A percentile compares a stretch with the other conserved stretches of the same genome.
Conservation (phyloP, 306 rosid genomes). For the Argentina anserina region DNA sequence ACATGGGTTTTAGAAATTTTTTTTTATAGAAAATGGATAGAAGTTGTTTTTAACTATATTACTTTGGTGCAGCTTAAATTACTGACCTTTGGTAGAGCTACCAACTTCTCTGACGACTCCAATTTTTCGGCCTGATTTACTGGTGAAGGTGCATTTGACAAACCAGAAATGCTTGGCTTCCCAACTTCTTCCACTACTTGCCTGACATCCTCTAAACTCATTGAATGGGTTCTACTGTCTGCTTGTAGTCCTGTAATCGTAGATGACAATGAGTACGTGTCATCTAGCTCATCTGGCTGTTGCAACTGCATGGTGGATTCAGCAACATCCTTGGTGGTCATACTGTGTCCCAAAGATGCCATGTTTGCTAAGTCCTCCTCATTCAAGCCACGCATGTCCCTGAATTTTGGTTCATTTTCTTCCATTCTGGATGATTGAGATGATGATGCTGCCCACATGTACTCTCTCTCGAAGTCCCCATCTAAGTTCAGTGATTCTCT, state of each 20-base stretch:
- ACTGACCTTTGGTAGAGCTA: slow-evolving; percentile 41
- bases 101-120: slow-evolving; percentile 27
- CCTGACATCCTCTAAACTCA: slow-evolving; percentile 16
- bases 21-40: neutral
- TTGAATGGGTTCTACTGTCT: slow-evolving; percentile 5
- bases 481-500: slow-evolving; percentile 50
- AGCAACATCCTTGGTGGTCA: slow-evolving; percentile 16
- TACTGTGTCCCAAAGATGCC: slow-evolving; percentile 16
- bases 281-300: slow-evolving; percentile 38
- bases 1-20: neutral
- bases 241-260: neutral
- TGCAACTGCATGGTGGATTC: slow-evolving; percentile 12
- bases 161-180: slow-evolving; percentile 23
- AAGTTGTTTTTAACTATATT: neutral
- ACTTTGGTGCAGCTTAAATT: neutral
- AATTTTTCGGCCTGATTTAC: slow-evolving; percentile 20
- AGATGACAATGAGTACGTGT: slow-evolving; percentile 27
- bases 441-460: slow-evolving; percentile 41
- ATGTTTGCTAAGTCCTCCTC: slow-evolving; percentile 14
- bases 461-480: slow-evolving; percentile 61
- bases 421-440: slow-evolving; percentile 17
- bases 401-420: slow-evolving; percentile 16
- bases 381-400: slow-evolving; percentile 12
- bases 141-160: slow-evolving; percentile 26
- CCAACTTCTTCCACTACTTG: slow-evolving; percentile 24